A percentile compares a stretch with the other conserved stretches of the same genome.
Evolutionary conservation across 176 grass and related monocot genomes (phyloP).

Genomic region (Hsuehochloa calcarea): DNA sequence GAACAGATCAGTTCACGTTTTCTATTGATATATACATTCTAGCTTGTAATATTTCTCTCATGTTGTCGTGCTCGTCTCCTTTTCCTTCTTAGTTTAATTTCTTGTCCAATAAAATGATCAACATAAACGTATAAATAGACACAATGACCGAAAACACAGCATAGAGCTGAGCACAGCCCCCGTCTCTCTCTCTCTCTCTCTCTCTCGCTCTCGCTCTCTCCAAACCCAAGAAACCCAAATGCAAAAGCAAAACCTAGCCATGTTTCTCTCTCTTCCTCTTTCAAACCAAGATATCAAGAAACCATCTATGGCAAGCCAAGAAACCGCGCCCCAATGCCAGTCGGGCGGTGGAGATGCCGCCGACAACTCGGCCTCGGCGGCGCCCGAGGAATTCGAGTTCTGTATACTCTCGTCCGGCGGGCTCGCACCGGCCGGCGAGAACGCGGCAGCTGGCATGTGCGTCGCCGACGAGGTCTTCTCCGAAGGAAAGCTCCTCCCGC

Average conservation of each 20-base stretch:
- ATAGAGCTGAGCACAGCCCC: not conserved
- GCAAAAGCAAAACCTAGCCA: conserved; percentile 4
- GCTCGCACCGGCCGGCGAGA: not conserved
- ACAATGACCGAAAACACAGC: not conserved
- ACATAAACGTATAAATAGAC: conserved; percentile 35
- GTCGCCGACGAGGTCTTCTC: conserved; percentile 65
- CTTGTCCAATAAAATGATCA: not conserved
- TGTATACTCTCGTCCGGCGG: conserved; percentile 30
- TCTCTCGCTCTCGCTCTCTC: not conserved
- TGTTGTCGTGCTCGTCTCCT: not conserved
- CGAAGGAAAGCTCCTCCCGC: conserved; percentile 51
- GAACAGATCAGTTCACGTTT: not conserved
- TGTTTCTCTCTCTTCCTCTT: not conserved
- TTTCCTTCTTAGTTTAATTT: not conserved
- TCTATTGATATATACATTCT: not conserved
- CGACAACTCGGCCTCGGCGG: not conserved
- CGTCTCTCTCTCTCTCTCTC: not conserved
- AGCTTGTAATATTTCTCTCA: not conserved
- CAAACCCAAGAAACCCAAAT: conserved; percentile 3
- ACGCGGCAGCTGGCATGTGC: conserved; percentile 36
- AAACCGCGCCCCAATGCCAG: not conserved
- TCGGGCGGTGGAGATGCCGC: not conserved
- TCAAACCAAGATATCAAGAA: not conserved
- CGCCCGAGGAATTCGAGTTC: conserved; percentile 55
- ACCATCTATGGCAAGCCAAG: conserved; percentile 2